These are phyloP conservation scores for Clavispora asparagi DNA, from an alignment of 805 yeast genomes.

Conservation along the genomic window DNA sequence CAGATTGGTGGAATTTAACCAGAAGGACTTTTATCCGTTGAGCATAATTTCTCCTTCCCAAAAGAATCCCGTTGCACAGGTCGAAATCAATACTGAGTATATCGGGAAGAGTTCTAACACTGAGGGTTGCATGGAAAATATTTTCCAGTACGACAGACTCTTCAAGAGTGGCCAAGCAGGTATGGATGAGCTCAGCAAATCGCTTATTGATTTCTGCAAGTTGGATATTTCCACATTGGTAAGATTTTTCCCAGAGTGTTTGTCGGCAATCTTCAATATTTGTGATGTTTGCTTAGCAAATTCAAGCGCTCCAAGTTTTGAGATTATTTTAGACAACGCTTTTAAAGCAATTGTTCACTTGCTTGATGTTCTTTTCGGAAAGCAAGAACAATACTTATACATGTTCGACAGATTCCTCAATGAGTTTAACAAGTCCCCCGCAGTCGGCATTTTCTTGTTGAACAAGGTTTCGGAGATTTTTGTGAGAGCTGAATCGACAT, in stretches of 20 bases:
- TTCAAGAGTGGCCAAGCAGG: conserved; percentile 39
- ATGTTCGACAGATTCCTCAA: conserved; percentile 48
- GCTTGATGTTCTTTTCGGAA: conserved; percentile 58
- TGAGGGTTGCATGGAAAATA: conserved; percentile 48
- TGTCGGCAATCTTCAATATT: conserved; percentile 32
- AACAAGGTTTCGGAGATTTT: conserved; percentile 43
- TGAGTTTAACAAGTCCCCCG: conserved; percentile 35
- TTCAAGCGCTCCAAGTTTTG: conserved; percentile 19
- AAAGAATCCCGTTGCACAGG: conserved; percentile 37
- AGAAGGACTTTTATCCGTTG: conserved; percentile 36
- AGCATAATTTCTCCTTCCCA: conserved; percentile 38
- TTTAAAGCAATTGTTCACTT: conserved; percentile 58
- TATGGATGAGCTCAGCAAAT: conserved; percentile 40
- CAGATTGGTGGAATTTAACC: conserved; percentile 43
- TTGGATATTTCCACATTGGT: conserved; percentile 50
- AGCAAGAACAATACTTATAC: conserved; percentile 58
- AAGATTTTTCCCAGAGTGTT: conserved; percentile 58
- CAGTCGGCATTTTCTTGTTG: conserved; percentile 48
- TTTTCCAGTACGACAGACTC: conserved; percentile 49
- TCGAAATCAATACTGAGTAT: conserved; percentile 57
- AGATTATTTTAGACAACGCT: conserved; percentile 27
- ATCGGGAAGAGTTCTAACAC: conserved; percentile 64
- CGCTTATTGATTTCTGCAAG: conserved; percentile 47
- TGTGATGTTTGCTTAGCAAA: conserved; percentile 24
- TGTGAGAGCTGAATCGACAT: conserved; percentile 43